Evolutionary conservation across 768 basidiomycete genomes (phyloP).

Genomic region (Gautieria morchelliformis): DNA sequence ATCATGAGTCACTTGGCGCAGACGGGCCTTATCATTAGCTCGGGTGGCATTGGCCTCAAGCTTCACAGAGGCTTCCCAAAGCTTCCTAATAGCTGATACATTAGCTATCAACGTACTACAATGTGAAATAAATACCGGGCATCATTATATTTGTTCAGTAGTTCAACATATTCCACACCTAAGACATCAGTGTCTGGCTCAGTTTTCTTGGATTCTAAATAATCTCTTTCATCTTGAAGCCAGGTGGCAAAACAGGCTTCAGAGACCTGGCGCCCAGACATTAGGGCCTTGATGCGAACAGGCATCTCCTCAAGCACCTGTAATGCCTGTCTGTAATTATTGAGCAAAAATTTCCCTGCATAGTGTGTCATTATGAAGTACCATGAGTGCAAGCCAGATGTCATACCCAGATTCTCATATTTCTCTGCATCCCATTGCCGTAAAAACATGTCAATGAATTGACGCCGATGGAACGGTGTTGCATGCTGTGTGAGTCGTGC

Average conservation of each 20-base stretch:
- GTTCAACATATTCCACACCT: constrained; percentile 24
- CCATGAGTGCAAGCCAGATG: no score
- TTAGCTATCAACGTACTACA: no score
- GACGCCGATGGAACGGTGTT: no score
- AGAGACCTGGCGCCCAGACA: neutral
- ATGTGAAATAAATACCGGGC: no score
- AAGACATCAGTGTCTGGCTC: constrained; percentile 34
- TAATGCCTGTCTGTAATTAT: no score
- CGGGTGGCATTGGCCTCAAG: neutral
- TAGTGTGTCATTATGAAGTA: neutral
- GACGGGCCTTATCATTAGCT: neutral
- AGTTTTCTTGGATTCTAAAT: neutral
- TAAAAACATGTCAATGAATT: constrained; percentile 27
- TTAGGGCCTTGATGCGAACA: neutral
- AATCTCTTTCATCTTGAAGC: neutral
- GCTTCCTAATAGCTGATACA: neutral
- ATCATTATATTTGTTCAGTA: neutral
- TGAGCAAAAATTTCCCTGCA: no score
- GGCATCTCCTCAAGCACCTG: no score
- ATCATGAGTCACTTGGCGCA: neutral
- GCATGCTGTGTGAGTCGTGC: no score
- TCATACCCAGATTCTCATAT: constrained; percentile 21
- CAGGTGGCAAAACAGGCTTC: neutral
- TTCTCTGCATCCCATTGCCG: constrained; percentile 25
- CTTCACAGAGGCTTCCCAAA: neutral